Evolutionary conservation across 1,284 basidiomycete species (phyloP), one percentile per base, ranked within the genome.

Genomic region (Tausonia pullulans): DNA sequence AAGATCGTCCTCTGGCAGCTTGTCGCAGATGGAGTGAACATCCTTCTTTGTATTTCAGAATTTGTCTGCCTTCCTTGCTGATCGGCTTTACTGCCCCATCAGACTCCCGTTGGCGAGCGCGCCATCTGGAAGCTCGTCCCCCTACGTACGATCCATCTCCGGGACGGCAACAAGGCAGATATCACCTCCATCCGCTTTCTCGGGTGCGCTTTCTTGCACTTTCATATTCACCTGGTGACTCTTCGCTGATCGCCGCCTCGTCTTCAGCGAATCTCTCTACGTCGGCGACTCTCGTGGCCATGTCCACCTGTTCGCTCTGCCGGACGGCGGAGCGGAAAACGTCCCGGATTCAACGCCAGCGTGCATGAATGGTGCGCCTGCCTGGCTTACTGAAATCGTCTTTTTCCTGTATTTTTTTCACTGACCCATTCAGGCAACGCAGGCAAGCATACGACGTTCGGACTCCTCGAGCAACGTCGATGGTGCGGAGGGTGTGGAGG

Each of bases 1-100:
- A 64, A 64, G 39, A 60, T 64, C n/a, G 58, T 64, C 7, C 63
- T 64, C 43, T 64, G 63, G 63, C 43, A 49, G 11, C n/a, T 64
- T 8, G 60, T 50, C 8, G 63, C 63, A 3, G 63, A 60, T n/a
- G 56, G 43, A 16, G 60, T 61, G 39, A 45, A 51, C 44, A 7
- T 27, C 7, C 39, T 53, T 27, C 13, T 16, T 14, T 11, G 7
- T 8, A 16, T 46, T 14, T 44, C 48, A 4, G 9, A 8, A 4
- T 51, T 50, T 44, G 16, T 56, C 1, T 40, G n/a, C 45, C 11
- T 5, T 10, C 7, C n/a, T 46, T 59, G 46, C 40, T 40, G 6
- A 9, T 48, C 3, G n/a, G 11, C 44, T 43, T 41, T 1, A 4
- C n/a, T 14, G 3, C 4, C 27, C 27, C 16, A 1, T 3, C 44